Conservation (phyloP, 176 grass and related monocot genomes). For the Triticum aestivum region DNA sequence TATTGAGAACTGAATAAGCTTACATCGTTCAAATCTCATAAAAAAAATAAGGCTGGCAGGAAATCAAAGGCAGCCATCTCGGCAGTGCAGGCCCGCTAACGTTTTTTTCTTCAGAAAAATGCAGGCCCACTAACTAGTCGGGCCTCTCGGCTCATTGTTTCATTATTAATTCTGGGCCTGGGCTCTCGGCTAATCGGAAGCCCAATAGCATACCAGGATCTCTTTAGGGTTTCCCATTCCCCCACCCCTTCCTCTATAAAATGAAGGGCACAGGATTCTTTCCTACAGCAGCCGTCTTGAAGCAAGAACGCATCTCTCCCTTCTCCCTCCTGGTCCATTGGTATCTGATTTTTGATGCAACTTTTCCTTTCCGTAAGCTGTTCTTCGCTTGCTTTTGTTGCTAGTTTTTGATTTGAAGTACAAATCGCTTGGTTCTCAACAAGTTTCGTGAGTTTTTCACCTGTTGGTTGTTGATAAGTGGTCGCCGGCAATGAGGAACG, state of each 20-base stretch:
- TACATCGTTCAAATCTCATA: too few species aligned
- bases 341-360: neutral
- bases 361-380: neutral
- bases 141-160: neutral
- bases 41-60: too few species aligned
- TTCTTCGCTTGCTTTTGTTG: neutral
- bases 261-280: neutral
- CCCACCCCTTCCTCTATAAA: conserved; percentile 1
- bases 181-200: neutral
- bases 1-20: too few species aligned
- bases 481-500: conserved; percentile 54
- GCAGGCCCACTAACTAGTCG: neutral
- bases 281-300: neutral
- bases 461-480: neutral
- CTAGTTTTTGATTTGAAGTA: neutral
- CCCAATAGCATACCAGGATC: neutral
- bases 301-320: too few species aligned
- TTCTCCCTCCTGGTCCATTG: neutral
- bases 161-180: neutral
- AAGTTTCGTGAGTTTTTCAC: neutral
- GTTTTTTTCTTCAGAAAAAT: too few species aligned
- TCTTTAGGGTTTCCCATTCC: conserved; percentile 27
- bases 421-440: neutral
- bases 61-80: too few species aligned
- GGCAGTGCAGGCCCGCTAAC: too few species aligned